Evolutionary conservation across 179 eudicot genomes (phyloP), one percentile per base, ranked within the genome.

Genomic region (Carnegiea gigantea): DNA sequence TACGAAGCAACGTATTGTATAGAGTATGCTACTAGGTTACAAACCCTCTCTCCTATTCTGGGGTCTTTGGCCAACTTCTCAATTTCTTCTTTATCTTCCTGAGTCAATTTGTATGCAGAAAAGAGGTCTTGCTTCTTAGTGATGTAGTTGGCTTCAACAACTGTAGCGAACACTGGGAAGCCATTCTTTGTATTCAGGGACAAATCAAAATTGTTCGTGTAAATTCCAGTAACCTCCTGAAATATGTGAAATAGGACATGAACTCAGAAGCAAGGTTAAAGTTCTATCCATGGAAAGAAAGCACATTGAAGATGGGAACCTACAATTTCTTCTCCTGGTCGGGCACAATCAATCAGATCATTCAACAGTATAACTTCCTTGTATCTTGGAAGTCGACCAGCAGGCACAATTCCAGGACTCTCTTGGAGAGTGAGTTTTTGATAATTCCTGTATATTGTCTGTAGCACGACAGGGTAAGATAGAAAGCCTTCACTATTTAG

Each of bases 261-360:
- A 43, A 75, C 53, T 23, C 76, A 78, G 44, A 77, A 8, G 12
- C 70, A 15, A 62, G 15, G 30, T 26, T 11, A 8, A n/a, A 48
- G 24, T 21, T 30, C n/a, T 6, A 2, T 59, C 53, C 44, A 49
- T 21, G 54, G 28, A 18, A 75, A 26, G 24, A 36, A 43, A 36
- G 44, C 7, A 44, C 48, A 38, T 33, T 21, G 48, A 72, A 33
- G 49, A 80, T 23, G 40, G 75, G 28, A 51, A 77, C 80, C 59
- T 91, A 95, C 99, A 77, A 95, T 95, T 90, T 94, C 99, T 86
- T 94, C 99, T 71, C 99, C 99, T 51, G 98, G 99, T 26, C 98
- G 93, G 78, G 99, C 98, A 90, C 98, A 94, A 80, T 94, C 99
- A 72, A 95, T 95, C 75, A 93, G 89, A 86, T 95, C 98, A 83